Percentiles rank a stretch among this genome's conserved stretches.
phyloP scores from a whole-genome alignment of 2,329 filamentous ascomycete genomes.

The Arthrobotrys megalospora region DNA sequence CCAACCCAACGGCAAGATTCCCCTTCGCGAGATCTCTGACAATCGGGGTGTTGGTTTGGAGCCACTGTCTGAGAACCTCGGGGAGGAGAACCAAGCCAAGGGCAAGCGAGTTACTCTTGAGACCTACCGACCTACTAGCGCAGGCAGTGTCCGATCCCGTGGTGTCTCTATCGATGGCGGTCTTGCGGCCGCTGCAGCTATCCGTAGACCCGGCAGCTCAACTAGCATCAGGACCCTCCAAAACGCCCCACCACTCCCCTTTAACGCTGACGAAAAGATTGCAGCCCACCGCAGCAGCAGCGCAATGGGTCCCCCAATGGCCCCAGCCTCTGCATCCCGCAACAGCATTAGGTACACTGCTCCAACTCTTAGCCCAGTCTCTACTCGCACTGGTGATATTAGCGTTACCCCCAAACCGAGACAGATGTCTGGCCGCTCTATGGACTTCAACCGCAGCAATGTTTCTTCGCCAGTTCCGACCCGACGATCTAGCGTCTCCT shows the following conservation, averaged over 20 bases:
- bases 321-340: conserved; percentile 81
- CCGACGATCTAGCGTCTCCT: conserved; percentile 86
- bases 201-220: conserved; percentile 79
- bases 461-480: conserved; percentile 72
- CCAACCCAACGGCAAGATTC: conserved; percentile 51
- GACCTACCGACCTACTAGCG: conserved; percentile 58
- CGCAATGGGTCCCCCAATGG: conserved; percentile 85
- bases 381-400: conserved; percentile 49
- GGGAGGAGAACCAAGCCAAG: conserved; percentile 70
- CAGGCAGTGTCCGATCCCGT: conserved; percentile 53
- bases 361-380: conserved; percentile 61
- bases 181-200: conserved; percentile 61
- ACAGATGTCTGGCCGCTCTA: conserved; percentile 64
- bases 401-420: conserved; percentile 38
- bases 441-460: conserved; percentile 63
- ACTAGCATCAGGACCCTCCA: conserved; percentile 73
- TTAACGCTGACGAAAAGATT: conserved; percentile 87
- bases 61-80: conserved; percentile 85
- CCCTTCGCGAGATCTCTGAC: conserved; percentile 55
- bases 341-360: conserved; percentile 63
- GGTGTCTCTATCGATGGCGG: conserved; percentile 32
- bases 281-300: conserved; percentile 76
- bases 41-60: conserved; percentile 85
- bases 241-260: conserved; percentile 75
- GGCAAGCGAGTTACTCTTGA: conserved; percentile 62